Conservation (phyloP, 306 rosid genomes). For the Castanea sativa region DNA sequence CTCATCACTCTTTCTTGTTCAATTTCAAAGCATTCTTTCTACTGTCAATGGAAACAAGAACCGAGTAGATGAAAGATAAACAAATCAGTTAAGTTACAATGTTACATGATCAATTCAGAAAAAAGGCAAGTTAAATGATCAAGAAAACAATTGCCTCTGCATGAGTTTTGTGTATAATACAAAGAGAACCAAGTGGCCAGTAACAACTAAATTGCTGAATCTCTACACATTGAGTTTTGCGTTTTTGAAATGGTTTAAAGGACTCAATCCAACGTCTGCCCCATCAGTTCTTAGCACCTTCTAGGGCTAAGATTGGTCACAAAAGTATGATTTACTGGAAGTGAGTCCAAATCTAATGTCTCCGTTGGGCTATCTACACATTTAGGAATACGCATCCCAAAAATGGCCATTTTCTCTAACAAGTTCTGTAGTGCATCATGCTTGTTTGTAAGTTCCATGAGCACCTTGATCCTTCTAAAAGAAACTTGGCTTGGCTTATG, state of each 20-base stretch:
- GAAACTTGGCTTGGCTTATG: slow-evolving; percentile 78
- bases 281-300: not conserved
- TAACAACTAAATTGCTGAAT: not conserved
- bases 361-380: slow-evolving; percentile 9
- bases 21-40: too few species aligned
- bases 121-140: not conserved
- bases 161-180: not conserved
- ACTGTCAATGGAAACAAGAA: too few species aligned
- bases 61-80: too few species aligned
- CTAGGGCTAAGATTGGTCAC: slow-evolving; percentile 14
- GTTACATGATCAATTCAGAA: too few species aligned
- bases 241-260: not conserved
- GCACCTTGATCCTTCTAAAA: slow-evolving; percentile 79
- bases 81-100: too few species aligned
- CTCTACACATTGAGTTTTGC: not conserved
- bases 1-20: too few species aligned
- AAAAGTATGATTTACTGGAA: slow-evolving; percentile 1
- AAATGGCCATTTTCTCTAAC: slow-evolving; percentile 65
- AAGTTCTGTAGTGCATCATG: slow-evolving; percentile 57
- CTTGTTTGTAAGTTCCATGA: slow-evolving; percentile 80
- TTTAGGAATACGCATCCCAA: slow-evolving; percentile 34
- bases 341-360: slow-evolving; percentile 12
- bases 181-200: not conserved
- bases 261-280: not conserved
- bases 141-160: not conserved